Percentiles rank a stretch among this genome's conserved stretches.
Evolutionary conservation across 176 grass and related monocot genomes (phyloP).

Genomic region (Aegilops umbellulata): DNA sequence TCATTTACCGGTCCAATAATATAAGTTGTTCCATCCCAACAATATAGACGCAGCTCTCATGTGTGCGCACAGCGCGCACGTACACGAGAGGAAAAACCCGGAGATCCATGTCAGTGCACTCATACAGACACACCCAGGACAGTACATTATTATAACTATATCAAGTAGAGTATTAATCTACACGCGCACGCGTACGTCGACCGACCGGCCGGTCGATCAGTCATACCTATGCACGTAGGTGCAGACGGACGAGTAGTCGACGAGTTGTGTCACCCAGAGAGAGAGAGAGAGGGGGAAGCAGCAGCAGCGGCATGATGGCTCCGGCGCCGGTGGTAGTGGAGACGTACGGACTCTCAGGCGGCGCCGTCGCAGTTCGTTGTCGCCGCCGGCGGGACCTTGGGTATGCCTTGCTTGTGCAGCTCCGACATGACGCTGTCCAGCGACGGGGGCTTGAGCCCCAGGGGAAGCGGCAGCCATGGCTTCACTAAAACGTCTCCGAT

Average conservation of each 20-base stretch:
- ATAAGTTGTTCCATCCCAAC: conserved; percentile 1
- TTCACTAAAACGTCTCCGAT: conserved; percentile 96
- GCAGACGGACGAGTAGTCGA: conserved; percentile 50
- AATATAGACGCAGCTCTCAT: conserved; percentile 28
- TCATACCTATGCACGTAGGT: conserved; percentile 6
- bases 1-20: conserved; percentile 23
- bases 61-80: not conserved
- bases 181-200: not conserved
- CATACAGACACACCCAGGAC: not conserved
- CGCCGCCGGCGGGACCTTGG: conserved; percentile 51
- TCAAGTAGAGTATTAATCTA: not conserved
- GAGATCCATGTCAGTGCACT: not conserved
- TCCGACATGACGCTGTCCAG: conserved; percentile 76
- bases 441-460: conserved; percentile 83
- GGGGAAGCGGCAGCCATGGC: conserved; percentile 92
- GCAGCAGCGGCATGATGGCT: not conserved
- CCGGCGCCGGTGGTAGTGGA: not conserved
- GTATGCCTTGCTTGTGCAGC: conserved; percentile 75
- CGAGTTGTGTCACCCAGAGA: conserved; percentile 20
- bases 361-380: not conserved
- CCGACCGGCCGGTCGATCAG: not conserved
- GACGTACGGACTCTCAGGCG: not conserved
- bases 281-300: not conserved
- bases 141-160: not conserved
- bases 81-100: conserved; percentile 28